Evolutionary conservation across 2,329 filamentous ascomycete genomes (phyloP).

Genomic region (Fusarium sp.): DNA sequence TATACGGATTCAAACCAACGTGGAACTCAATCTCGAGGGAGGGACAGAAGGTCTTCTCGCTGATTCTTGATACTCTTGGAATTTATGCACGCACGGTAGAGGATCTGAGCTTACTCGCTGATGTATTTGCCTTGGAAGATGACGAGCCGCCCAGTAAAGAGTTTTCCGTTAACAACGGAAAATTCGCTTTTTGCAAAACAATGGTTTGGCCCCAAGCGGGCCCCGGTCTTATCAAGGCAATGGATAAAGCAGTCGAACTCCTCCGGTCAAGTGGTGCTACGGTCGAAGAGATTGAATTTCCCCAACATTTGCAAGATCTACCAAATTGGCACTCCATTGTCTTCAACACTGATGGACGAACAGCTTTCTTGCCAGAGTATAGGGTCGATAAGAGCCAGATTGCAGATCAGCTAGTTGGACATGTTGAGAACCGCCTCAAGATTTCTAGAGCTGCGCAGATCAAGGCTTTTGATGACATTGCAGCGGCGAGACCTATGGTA

Average conservation of each 20-base stretch:
- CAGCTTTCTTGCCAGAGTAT: slow-evolving; percentile 63
- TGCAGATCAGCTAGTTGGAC: slow-evolving; percentile 52
- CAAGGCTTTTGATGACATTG: slow-evolving; percentile 61
- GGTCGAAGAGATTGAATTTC: slow-evolving; percentile 62
- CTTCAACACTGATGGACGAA: slow-evolving; percentile 59
- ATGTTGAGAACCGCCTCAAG: slow-evolving; percentile 58
- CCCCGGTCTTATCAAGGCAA: slow-evolving; percentile 49
- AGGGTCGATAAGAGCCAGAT: slow-evolving; percentile 52
- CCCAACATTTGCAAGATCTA: slow-evolving; percentile 49
- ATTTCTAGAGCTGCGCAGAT: slow-evolving; percentile 56
- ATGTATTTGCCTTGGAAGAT: slow-evolving; percentile 61
- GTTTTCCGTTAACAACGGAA: slow-evolving; percentile 53
- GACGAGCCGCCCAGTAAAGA: slow-evolving; percentile 48
- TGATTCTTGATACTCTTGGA: slow-evolving; percentile 66
- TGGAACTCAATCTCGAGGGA: slow-evolving; percentile 25
- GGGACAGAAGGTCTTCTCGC: slow-evolving; percentile 4
- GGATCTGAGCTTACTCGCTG: slow-evolving; percentile 64
- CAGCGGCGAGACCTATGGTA: slow-evolving; percentile 59
- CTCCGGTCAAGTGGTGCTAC: slow-evolving; percentile 54
- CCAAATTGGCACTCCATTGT: slow-evolving; percentile 54
- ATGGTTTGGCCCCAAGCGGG: slow-evolving; percentile 57
- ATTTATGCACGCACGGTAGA: slow-evolving; percentile 61
- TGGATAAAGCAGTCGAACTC: slow-evolving; percentile 48
- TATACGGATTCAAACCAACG: slow-evolving; percentile 44
- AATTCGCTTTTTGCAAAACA: slow-evolving; percentile 62